phyloP scores from a whole-genome alignment of 73 alveolate species.

The Paramecium primaurelia region DNA sequence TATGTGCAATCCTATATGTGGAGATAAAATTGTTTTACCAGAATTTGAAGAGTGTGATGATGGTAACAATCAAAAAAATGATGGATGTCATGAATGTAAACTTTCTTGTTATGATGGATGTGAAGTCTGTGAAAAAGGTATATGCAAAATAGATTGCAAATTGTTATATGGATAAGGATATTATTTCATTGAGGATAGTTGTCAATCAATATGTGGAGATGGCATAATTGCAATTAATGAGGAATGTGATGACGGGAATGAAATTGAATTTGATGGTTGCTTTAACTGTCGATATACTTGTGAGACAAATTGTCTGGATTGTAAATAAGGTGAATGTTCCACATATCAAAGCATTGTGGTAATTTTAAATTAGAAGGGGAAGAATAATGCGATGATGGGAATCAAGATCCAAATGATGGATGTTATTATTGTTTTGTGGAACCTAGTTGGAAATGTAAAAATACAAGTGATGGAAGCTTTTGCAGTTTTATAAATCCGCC shows the following conservation, averaged over 20 bases:
- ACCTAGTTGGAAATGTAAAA: background rate
- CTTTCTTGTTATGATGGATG: background rate
- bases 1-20: background rate
- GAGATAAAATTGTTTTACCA: background rate
- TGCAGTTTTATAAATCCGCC: background rate
- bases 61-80: background rate
- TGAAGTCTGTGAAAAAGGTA: background rate
- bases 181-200: background rate
- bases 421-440: background rate
- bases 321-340: background rate
- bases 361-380: background rate
- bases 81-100: background rate
- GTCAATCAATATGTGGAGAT: background rate
- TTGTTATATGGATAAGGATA: background rate
- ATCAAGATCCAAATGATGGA: background rate
- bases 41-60: background rate
- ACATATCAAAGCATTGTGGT: background rate
- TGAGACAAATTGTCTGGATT: background rate
- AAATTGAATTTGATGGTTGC: background rate
- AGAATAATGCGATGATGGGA: background rate
- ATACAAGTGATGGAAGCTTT: too few relatives aligned
- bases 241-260: background rate
- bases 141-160: background rate
- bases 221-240: background rate
- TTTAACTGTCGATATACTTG: background rate